Evolutionary conservation across 257 asterid genomes (phyloP).

Genomic region (Linderniella brevidens): DNA sequence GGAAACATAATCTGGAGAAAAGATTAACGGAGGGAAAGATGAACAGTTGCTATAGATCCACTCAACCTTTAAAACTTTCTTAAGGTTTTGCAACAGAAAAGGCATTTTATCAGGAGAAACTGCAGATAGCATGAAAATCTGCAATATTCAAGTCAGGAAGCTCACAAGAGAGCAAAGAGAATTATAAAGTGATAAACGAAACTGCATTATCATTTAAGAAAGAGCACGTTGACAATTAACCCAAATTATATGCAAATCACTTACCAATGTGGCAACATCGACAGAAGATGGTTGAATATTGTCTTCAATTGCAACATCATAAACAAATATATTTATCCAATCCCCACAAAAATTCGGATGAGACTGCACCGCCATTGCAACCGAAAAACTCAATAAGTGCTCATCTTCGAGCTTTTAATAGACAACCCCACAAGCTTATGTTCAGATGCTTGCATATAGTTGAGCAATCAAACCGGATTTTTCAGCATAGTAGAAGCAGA

Average conservation of each 20-base stretch:
- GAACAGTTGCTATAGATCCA: constrained; percentile 1
- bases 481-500: too few relatives aligned
- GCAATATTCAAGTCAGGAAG: constrained; percentile 17
- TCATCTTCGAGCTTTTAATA: too few relatives aligned
- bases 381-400: too few relatives aligned
- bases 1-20: constrained; percentile 7
- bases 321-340: constrained; percentile 35
- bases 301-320: constrained; percentile 54
- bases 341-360: constrained; percentile 26
- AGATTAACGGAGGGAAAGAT: too few relatives aligned
- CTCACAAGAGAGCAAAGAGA: constrained; percentile 4
- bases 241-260: constrained; percentile 8
- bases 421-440: too few relatives aligned
- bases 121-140: constrained; percentile 84
- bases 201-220: too few relatives aligned
- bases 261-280: constrained; percentile 64
- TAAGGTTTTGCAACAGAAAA: constrained; percentile 40
- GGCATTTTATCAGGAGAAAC: constrained; percentile 75
- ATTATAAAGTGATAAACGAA: not conserved
- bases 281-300: constrained; percentile 42
- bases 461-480: too few relatives aligned
- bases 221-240: not conserved
- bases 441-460: too few relatives aligned
- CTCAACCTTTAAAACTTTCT: constrained; percentile 53
- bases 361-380: constrained; percentile 29